Base-by-base conservation (phyloP, 257 asterid species). In the Coffea canephora region DNA sequence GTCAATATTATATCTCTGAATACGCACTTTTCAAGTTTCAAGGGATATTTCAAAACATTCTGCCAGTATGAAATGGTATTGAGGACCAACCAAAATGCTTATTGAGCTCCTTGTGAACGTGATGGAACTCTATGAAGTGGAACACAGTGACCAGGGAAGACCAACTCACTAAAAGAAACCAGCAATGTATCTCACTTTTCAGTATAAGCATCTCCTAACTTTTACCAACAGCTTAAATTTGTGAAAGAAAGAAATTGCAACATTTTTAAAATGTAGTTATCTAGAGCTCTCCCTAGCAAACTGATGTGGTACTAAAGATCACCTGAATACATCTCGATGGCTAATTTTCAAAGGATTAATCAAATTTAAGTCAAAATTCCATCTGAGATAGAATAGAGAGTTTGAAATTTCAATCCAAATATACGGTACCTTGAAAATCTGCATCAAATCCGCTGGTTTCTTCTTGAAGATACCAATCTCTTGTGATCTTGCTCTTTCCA, bases 401-500 rank as follows among this genome's bases (percentile, higher is more conserved):
- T 67, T 46, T 45, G 52, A 31, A 27, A 50, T 41, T 74, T 64
- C 45, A 3, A 61, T 50, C 48, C 21, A 73, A 83, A 27, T 41
- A 57, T 31, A 52, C 83, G 78, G 75, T 89, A 94, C 98, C 98
- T 89, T 91, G 86, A 94, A 94, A 75, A 94, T 92, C 86, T 94
- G 98, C 90, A 94, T 91, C 79, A 92, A 86, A 77, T 91, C 97
- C 74, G 97, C 81, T 34, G 98, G 98, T 85, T 94, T 93, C 85
- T 92, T 93, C 92, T 85, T 91, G 83, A 94, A 94, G 78, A 92
- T 89, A 78, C 97, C 94, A 79, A 87, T 89, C 83, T 94, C 98
- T 85, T 87, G 93, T 77, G 88, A 94, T 81, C 97, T 89, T 69
- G 97, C 95, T 81, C 98, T 92, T 74, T 94, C 98, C 98, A 94